Evolutionary conservation across 2,329 filamentous ascomycete species (phyloP).

Genomic region (Epicoccum nigrum): DNA sequence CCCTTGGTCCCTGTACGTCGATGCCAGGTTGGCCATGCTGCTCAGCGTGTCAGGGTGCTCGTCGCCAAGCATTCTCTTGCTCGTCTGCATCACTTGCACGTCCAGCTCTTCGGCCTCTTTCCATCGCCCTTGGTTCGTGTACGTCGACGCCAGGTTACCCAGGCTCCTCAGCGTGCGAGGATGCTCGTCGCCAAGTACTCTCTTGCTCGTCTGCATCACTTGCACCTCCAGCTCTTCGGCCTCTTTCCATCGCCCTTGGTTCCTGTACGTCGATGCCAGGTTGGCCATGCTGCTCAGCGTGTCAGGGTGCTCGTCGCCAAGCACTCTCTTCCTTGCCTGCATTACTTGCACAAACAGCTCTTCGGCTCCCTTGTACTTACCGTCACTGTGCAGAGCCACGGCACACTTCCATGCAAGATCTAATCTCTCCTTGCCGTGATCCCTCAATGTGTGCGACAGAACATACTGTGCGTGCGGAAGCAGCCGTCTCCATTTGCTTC

Average conservation of each 20-base stretch:
- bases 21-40: neutral
- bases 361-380: constrained; percentile 21
- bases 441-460: constrained; percentile 16
- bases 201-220: neutral
- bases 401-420: constrained; percentile 19
- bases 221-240: constrained; percentile 5
- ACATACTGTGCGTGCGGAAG: constrained; percentile 24
- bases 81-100: neutral
- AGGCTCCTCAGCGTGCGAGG: constrained; percentile 14
- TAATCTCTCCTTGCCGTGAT: constrained; percentile 13
- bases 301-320: constrained; percentile 9
- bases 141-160: neutral
- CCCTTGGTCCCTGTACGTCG: neutral
- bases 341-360: constrained; percentile 17
- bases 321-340: neutral
- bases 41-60: neutral
- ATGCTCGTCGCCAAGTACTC: constrained; percentile 4
- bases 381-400: constrained; percentile 17
- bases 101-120: neutral
- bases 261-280: neutral
- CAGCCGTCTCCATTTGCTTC: constrained; percentile 30
- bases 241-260: constrained; percentile 6
- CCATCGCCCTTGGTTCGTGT: neutral
- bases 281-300: neutral
- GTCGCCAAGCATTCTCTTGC: neutral